These are phyloP conservation scores for Solanum chiquidenum DNA, from an alignment of 257 asterid genomes.

Conservation along the genomic window DNA sequence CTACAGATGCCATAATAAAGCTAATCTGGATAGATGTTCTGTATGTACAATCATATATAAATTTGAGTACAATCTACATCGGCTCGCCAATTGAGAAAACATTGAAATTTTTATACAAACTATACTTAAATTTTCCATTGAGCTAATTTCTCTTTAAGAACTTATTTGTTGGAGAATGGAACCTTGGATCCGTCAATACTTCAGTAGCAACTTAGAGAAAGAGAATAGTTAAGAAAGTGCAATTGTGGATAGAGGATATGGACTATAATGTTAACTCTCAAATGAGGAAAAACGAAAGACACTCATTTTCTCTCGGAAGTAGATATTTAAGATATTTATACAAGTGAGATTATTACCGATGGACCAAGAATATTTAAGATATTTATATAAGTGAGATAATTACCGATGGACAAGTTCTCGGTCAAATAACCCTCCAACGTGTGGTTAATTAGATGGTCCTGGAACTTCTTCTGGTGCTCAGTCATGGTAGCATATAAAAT, in stretches of 20 bases:
- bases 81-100: not conserved
- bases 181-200: not conserved
- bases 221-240: not conserved
- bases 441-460: conserved; percentile 75
- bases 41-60: not conserved
- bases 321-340: not conserved
- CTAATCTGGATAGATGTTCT: not conserved
- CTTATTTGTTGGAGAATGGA: not conserved
- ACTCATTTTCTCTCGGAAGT: not conserved
- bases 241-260: not conserved
- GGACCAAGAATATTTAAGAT: not conserved
- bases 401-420: conserved; percentile 44
- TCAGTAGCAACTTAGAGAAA: not conserved
- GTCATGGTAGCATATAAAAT: conserved; percentile 85
- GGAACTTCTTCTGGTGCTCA: conserved; percentile 67
- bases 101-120: not conserved
- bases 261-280: not conserved
- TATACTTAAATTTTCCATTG: not conserved
- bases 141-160: not conserved
- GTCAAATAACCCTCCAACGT: conserved; percentile 58
- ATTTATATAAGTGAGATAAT: not conserved
- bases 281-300: not conserved
- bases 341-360: conserved; percentile 25
- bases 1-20: not conserved
- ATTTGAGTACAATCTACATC: not conserved